Evolutionary conservation across 1,284 basidiomycete genomes (phyloP).

Genomic region (Cutaneotrichosporon daszewskae): DNA sequence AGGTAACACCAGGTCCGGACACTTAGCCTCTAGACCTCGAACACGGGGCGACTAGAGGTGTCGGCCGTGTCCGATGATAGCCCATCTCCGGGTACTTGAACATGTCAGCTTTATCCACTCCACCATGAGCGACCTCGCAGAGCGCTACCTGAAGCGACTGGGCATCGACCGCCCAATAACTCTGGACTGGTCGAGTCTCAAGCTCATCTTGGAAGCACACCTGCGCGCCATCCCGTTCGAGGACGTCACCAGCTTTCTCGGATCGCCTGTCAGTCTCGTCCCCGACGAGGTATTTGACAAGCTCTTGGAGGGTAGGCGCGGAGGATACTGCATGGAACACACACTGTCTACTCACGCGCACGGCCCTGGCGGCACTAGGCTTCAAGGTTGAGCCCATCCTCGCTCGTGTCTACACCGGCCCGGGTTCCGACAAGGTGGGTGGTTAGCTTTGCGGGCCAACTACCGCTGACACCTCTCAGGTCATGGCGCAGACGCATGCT

Average conservation of each 20-base stretch:
- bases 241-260: constrained; percentile 11
- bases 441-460: too few species aligned
- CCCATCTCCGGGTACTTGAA: too few species aligned
- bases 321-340: constrained; percentile 19
- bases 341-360: background rate
- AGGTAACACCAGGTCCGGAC: too few species aligned
- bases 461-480: too few species aligned
- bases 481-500: constrained; percentile 6
- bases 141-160: constrained; percentile 10
- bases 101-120: too few species aligned
- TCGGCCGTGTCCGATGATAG: too few species aligned
- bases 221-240: constrained; percentile 12
- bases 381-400: constrained; percentile 2
- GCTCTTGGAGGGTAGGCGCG: constrained; percentile 6
- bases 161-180: background rate
- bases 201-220: constrained; percentile 9
- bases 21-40: too few species aligned
- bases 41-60: too few species aligned
- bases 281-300: constrained; percentile 4
- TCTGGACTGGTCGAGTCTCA: constrained; percentile 3
- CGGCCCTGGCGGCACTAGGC: constrained; percentile 6
- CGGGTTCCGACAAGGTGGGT: too few species aligned
- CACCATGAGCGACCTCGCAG: constrained; percentile 1
- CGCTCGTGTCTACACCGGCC: constrained; percentile 7
- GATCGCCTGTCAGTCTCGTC: constrained; percentile 7